These are phyloP conservation scores for Lasiosphaeria hispida DNA, from an alignment of 495 filamentous ascomycete genomes.

Conservation along the genomic window DNA sequence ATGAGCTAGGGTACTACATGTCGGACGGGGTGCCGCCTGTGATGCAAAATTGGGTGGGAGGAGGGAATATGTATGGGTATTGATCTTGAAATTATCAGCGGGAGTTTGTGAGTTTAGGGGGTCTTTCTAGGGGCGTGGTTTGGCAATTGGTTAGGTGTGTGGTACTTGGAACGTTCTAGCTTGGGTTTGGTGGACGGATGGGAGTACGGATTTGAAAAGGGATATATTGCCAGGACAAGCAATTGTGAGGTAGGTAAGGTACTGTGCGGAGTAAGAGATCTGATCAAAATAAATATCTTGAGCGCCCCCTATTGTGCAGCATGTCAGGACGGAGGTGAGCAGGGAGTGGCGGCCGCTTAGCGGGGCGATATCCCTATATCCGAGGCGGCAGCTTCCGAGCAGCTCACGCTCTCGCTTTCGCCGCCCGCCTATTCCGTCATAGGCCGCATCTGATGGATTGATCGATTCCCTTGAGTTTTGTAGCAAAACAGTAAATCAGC, in stretches of 20 bases:
- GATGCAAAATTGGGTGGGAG: constrained; percentile 24
- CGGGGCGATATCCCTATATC: constrained; percentile 11
- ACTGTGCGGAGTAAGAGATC: too few relatives aligned
- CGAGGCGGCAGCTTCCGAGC: not conserved
- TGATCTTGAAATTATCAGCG: not conserved
- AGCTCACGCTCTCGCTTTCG: constrained; percentile 14
- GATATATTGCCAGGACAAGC: too few relatives aligned
- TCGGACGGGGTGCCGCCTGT: constrained; percentile 18
- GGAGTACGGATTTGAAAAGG: too few relatives aligned
- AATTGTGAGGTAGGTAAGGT: too few relatives aligned
- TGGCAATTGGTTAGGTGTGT: not conserved
- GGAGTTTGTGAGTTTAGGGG: not conserved
- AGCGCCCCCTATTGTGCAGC: too few relatives aligned
- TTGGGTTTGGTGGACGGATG: too few relatives aligned
- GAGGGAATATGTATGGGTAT: constrained; percentile 24
- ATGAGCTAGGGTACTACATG: constrained; percentile 33
- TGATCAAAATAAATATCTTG: too few relatives aligned
- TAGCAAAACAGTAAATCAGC: not conserved
- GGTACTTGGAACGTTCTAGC: too few relatives aligned
- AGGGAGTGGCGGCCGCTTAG: too few relatives aligned
- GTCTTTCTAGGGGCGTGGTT: not conserved
- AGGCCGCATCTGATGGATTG: constrained; percentile 7
- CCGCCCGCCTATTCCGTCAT: constrained; percentile 20
- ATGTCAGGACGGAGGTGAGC: too few relatives aligned
- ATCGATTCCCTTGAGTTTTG: not conserved